A percentile compares a stretch with the other conserved stretches of the same genome.
These are phyloP conservation scores for Crotalaria pallida DNA, from an alignment of 306 rosid genomes.

Conservation along the genomic window DNA sequence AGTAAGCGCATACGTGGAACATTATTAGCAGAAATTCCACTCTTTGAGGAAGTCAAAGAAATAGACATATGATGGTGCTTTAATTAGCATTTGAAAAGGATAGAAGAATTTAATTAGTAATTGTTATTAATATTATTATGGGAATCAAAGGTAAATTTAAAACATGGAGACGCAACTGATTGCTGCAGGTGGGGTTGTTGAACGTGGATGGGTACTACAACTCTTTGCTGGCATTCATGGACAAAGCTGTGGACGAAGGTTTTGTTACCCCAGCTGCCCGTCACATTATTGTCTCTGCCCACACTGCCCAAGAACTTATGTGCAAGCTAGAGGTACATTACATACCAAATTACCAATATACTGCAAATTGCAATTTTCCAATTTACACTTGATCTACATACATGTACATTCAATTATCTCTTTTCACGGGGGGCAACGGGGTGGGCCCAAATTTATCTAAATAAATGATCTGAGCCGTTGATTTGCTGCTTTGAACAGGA, in stretches of 20 bases:
- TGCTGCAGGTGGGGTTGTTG: slow-evolving; percentile 78
- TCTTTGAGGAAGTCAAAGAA: slow-evolving; percentile 18
- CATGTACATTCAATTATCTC: not conserved
- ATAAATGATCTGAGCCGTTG: slow-evolving; percentile 30
- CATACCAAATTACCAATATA: not conserved
- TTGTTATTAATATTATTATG: not conserved
- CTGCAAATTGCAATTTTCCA: not conserved
- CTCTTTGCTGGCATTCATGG: slow-evolving; percentile 80
- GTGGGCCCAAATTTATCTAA: not conserved
- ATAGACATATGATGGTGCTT: slow-evolving; percentile 5
- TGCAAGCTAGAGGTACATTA: slow-evolving; percentile 77
- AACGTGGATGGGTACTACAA: slow-evolving; percentile 96
- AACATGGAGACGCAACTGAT: not conserved
- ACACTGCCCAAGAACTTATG: slow-evolving; percentile 86
- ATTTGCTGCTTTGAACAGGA: slow-evolving; percentile 46
- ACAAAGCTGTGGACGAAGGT: slow-evolving; percentile 95
- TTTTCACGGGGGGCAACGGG: slow-evolving; percentile 12
- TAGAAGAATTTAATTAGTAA: not conserved
- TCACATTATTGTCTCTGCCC: slow-evolving; percentile 95
- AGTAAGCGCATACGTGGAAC: not conserved
- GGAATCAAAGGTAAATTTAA: not conserved
- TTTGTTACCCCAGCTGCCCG: slow-evolving; percentile 94
- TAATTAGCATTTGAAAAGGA: not conserved
- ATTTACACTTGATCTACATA: not conserved
- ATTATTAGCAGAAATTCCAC: not conserved